Base-by-base conservation (phyloP, 257 asterid species). In the Scutellaria baicalensis region DNA sequence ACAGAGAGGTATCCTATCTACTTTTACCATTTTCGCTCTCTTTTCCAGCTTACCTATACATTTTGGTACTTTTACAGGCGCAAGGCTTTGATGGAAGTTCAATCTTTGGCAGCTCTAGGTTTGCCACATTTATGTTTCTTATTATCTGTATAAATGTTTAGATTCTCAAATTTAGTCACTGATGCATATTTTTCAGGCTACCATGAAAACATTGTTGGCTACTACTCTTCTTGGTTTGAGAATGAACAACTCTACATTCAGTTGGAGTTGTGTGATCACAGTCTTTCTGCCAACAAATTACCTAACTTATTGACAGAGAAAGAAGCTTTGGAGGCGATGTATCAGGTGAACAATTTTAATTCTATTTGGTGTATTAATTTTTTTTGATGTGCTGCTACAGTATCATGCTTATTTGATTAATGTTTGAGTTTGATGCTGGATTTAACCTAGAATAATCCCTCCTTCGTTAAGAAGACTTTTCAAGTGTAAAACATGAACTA, bases 81-180 rank as follows among this genome's bases (percentile, higher is more conserved):
- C 69, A 88, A 85, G 79, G 98, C 99, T 76, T 82, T 91, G 83
- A 93, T 88, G 97, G 98, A 93, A 83, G 98, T 93, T 80, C 98
- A 93, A 82, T 89, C 97, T 62, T 71, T 93, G 85, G 96, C 96
- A 1, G 95, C 96, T 61, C 76, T 93, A 89, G 97, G 97, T 89
- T 56, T 61, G 89, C 65, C 67, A 52, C 66, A 8, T 20, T 13
- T 13, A 42, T 20, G 14, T 74, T 58, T 40, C 10, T 21, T 66
- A 5, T 64, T 40, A 45, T 50, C 35, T 8, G 14, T 14, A 14
- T 42, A 33, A 59, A 39, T 38, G 40, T 36, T 0, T 44, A 47
- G 67, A 38, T 44, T 58, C 18, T 51, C 9, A 60, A 64, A 49
- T 35, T 9, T 23, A 49, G 40, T 14, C 62, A 20, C 45, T 52